A percentile compares a stretch with the other conserved stretches of the same genome.
These are phyloP conservation scores for Crithidia bombi DNA, from an alignment of 208 protist species.

Conservation along the genomic window DNA sequence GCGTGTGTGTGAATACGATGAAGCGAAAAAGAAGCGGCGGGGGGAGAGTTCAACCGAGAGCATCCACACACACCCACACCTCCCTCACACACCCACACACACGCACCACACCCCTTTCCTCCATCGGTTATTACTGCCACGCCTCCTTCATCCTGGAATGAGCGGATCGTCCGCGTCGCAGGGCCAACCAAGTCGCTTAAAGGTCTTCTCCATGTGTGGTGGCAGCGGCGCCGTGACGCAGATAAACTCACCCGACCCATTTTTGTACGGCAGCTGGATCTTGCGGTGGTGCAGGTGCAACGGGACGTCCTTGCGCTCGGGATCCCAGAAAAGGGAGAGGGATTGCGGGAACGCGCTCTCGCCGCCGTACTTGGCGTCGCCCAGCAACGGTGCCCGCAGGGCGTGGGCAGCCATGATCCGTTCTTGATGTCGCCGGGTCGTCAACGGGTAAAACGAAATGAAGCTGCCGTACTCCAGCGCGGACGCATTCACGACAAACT, in stretches of 20 bases:
- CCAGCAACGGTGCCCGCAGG: constrained; percentile 87
- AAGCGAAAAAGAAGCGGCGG: no score
- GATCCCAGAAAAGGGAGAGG: constrained; percentile 85
- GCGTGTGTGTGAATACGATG: no score
- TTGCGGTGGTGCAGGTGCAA: constrained; percentile 91
- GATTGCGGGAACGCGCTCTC: constrained; percentile 86
- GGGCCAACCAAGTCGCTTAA: constrained; percentile 87
- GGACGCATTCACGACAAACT: constrained; percentile 92
- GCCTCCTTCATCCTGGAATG: constrained; percentile 79
- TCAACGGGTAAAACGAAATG: constrained; percentile 92
- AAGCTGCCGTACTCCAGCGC: constrained; percentile 89
- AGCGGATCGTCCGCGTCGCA: constrained; percentile 87
- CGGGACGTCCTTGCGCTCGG: constrained; percentile 74
- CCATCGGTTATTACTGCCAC: no score
- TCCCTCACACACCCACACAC: no score
- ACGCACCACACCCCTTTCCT: no score
- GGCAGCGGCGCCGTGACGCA: constrained; percentile 90
- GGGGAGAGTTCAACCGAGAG: no score
- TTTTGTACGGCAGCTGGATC: constrained; percentile 93
- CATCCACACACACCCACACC: no score
- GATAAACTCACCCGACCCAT: constrained; percentile 75
- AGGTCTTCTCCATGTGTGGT: constrained; percentile 90
- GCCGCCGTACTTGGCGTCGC: constrained; percentile 92
- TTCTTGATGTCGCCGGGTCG: constrained; percentile 87
- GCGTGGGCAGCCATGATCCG: constrained; percentile 92